Evolutionary conservation across 192 early-diverging fungal species (phyloP).

Genomic region (Entomortierella beljakovae): DNA sequence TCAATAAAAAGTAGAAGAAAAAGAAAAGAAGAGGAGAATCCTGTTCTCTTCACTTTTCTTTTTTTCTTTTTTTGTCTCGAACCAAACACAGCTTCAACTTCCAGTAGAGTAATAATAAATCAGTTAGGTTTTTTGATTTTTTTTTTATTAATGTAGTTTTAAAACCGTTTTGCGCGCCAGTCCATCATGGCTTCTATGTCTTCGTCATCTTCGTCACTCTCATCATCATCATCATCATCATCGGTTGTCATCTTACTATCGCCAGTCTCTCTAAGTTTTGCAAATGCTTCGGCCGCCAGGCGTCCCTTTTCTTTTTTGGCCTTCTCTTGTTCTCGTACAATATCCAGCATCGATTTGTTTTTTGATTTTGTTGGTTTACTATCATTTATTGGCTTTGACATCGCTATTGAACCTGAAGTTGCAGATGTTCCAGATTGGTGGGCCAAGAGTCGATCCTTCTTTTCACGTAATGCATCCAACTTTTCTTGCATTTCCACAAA

Average conservation of each 20-base stretch:
- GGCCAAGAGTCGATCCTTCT: constrained; percentile 29
- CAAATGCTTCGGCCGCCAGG: constrained; percentile 18
- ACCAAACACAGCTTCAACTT: no score
- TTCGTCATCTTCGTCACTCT: constrained; percentile 35
- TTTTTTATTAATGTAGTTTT: neutral
- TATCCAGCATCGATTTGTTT: constrained; percentile 43
- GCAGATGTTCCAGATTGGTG: neutral
- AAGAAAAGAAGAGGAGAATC: neutral
- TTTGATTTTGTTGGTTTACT: constrained; percentile 20
- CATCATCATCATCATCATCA: constrained; percentile 22
- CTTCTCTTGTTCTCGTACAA: constrained; percentile 43
- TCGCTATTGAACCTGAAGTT: constrained; percentile 3
- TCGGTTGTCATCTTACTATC: constrained; percentile 31
- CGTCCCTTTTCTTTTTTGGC: constrained; percentile 49
- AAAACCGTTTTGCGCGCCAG: constrained; percentile 43
- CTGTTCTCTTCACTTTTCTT: no score
- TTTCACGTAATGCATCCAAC: constrained; percentile 36
- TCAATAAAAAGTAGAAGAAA: constrained; percentile 2
- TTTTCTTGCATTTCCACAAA: constrained; percentile 50
- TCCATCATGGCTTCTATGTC: constrained; percentile 56
- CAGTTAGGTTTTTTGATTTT: neutral
- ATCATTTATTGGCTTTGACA: neutral
- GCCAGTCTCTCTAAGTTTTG: constrained; percentile 2
- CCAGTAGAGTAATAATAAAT: neutral
- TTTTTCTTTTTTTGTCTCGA: no score